phyloP scores from a whole-genome alignment of 352 stramenopile genomes.

The Blastocystis sp. region DNA sequence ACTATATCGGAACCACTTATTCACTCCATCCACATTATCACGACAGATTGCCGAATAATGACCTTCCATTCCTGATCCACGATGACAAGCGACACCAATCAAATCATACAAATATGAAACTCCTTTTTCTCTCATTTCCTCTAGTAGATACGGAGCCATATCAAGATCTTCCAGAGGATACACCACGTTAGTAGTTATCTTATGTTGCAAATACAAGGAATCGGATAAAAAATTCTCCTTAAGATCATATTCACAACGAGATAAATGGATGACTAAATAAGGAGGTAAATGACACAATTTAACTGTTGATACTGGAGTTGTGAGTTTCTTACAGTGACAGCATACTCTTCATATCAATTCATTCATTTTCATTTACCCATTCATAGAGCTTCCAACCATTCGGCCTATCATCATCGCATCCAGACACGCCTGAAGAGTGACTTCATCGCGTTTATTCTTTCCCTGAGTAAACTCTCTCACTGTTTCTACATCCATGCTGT shows the following conservation, averaged over 20 bases:
- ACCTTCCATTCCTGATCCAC: not conserved
- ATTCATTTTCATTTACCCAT: not conserved
- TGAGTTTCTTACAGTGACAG: not conserved
- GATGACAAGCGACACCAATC: slow-evolving; percentile 11
- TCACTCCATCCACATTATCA: slow-evolving; percentile 9
- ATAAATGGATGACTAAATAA: not conserved
- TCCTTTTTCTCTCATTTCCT: not conserved
- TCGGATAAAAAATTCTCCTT: not conserved
- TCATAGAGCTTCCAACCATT: not conserved
- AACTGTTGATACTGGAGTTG: not conserved
- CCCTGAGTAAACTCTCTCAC: not conserved
- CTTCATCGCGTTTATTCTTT: not conserved
- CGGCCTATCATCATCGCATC: not conserved
- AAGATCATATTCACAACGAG: not conserved
- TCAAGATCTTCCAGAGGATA: slow-evolving; percentile 10
- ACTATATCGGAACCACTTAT: slow-evolving; percentile 31
- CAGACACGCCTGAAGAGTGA: not conserved
- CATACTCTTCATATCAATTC: not conserved
- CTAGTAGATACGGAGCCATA: not conserved
- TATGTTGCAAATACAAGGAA: not conserved
- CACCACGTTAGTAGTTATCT: not conserved
- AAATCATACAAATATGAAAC: slow-evolving; percentile 46
- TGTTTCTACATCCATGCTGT: not conserved
- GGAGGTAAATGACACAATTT: not conserved
- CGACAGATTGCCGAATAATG: slow-evolving; percentile 30